Conservation (phyloP, 148 eudicot species). For the Spergularia bocconei region DNA sequence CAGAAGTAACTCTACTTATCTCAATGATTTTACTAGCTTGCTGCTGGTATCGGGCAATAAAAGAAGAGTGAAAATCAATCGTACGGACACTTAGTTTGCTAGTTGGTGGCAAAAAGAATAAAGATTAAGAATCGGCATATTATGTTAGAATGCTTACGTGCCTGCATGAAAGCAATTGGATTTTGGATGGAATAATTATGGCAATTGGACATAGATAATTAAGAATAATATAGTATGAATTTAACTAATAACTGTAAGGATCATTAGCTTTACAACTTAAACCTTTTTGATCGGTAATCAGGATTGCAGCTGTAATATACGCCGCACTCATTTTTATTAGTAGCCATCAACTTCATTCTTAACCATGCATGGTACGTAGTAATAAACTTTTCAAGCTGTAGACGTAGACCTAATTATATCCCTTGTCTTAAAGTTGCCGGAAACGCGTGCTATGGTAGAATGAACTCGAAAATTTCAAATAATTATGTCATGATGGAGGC, state of each 20-base stretch:
- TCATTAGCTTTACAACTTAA: too few relatives aligned
- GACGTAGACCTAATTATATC: too few relatives aligned
- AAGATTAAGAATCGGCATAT: not conserved
- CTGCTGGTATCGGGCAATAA: too few relatives aligned
- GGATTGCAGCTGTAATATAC: conserved; percentile 1
- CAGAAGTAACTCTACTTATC: too few relatives aligned
- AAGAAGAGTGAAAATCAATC: too few relatives aligned
- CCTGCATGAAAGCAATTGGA: conserved; percentile 24
- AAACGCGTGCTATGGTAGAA: too few relatives aligned
- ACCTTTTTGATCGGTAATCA: not conserved
- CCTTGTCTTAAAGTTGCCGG: too few relatives aligned
- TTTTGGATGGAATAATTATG: conserved; percentile 4
- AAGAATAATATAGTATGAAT: too few relatives aligned
- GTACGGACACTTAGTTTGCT: not conserved
- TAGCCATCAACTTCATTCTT: too few relatives aligned
- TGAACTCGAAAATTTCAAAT: too few relatives aligned
- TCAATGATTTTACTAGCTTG: too few relatives aligned
- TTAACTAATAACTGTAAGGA: not conserved
- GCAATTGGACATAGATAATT: conserved; percentile 4
- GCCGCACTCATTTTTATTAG: not conserved
- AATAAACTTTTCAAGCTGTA: not conserved
- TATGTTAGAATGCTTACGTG: conserved; percentile 16
- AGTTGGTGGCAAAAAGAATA: not conserved
- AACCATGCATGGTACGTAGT: not conserved
- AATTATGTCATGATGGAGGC: too few relatives aligned